These are phyloP conservation scores for Tylopilus plumbeoviolaceoides DNA, from an alignment of 768 basidiomycete species.

Conservation along the genomic window DNA sequence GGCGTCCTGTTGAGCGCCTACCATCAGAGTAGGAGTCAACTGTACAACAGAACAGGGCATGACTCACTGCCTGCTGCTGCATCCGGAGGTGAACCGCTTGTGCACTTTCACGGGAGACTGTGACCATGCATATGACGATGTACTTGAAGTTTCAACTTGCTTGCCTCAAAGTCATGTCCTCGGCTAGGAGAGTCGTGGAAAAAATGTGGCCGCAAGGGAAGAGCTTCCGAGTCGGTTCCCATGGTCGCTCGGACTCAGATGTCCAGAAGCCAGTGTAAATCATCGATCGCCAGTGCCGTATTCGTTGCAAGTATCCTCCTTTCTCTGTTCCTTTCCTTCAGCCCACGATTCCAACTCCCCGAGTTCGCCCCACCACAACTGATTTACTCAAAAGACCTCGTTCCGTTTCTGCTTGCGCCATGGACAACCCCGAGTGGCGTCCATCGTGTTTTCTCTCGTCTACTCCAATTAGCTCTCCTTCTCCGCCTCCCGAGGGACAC, in stretches of 20 bases:
- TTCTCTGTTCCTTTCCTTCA: conserved; percentile 9
- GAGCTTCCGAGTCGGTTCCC: too few species aligned
- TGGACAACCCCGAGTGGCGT: conserved; percentile 31
- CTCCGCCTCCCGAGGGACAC: conserved; percentile 6
- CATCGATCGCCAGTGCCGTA: conserved; percentile 2
- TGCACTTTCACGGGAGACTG: too few species aligned
- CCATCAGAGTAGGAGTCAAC: too few species aligned
- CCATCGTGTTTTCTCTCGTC: conserved; percentile 20
- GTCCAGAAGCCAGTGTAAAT: neutral
- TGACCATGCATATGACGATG: too few species aligned
- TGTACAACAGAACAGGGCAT: too few species aligned
- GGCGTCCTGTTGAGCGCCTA: too few species aligned
- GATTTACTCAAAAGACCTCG: conserved; percentile 31
- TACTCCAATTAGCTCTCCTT: conserved; percentile 17
- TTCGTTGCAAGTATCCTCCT: conserved; percentile 13
- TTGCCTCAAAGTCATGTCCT: too few species aligned
- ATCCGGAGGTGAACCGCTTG: too few species aligned
- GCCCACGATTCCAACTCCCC: conserved; percentile 9
- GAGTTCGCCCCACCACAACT: conserved; percentile 39
- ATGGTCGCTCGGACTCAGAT: neutral
- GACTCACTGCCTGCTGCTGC: too few species aligned
- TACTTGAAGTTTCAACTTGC: too few species aligned
- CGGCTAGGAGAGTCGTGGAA: too few species aligned
- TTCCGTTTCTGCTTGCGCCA: conserved; percentile 33
- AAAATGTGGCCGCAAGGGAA: too few species aligned